A percentile compares a stretch with the other conserved stretches of the same genome.
Evolutionary conservation across 179 eudicot species (phyloP).

Genomic region (Sideroxylon spinosum): DNA sequence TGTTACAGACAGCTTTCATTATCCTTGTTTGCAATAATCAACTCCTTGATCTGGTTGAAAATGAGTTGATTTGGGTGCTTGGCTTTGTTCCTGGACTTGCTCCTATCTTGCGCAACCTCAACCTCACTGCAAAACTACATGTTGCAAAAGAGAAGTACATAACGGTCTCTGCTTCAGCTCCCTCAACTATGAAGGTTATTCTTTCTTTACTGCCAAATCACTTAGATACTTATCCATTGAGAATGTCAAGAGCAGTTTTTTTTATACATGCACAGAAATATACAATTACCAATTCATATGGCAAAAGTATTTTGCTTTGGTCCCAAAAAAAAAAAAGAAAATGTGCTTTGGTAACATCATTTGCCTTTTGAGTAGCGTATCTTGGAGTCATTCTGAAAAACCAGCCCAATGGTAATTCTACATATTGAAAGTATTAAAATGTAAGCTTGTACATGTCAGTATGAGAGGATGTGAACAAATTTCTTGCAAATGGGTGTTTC

Average conservation of each 20-base stretch:
- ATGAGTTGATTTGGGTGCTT: slow-evolving; percentile 61
- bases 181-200: slow-evolving; percentile 49
- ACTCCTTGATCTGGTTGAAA: slow-evolving; percentile 75
- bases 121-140: slow-evolving; percentile 56
- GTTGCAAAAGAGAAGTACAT: slow-evolving; percentile 48
- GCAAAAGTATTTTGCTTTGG: no score
- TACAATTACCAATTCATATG: no score
- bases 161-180: slow-evolving; percentile 42
- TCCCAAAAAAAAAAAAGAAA: no score
- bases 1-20: slow-evolving; percentile 69
- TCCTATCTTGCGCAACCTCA: slow-evolving; percentile 44
- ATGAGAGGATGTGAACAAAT: neutral
- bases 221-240: neutral
- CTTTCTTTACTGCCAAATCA: neutral
- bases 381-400: no score
- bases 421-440: neutral
- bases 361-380: no score
- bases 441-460: neutral
- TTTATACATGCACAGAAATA: no score
- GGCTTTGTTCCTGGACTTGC: slow-evolving; percentile 63
- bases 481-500: neutral
- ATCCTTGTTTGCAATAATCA: slow-evolving; percentile 88
- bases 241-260: neutral
- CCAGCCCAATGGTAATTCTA: neutral
- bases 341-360: no score